Evolutionary conservation across 768 basidiomycete genomes (phyloP).

Genomic region (Leccinum obscurum): DNA sequence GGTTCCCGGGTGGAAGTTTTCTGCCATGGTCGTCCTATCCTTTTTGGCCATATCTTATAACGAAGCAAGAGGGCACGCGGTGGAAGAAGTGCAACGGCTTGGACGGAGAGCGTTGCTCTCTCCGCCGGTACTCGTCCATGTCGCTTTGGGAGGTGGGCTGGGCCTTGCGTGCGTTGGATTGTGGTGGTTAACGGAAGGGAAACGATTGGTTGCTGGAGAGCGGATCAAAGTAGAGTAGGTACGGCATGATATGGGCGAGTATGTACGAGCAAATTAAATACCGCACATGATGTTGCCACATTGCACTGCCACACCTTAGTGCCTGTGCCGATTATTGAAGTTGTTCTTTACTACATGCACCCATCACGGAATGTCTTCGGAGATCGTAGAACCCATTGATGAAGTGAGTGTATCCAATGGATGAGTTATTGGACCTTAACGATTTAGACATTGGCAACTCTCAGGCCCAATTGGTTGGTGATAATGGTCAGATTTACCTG

Average conservation of each 20-base stretch:
- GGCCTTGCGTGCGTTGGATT: conserved; percentile 26
- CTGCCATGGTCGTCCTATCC: conserved; percentile 23
- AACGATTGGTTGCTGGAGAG: conserved; percentile 18
- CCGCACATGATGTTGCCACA: neutral
- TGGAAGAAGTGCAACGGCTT: conserved; percentile 13
- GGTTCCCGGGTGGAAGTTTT: conserved; percentile 31
- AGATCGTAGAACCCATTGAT: conserved; percentile 32
- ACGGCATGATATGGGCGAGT: neutral
- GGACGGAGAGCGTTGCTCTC: conserved; percentile 25
- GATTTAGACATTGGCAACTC: conserved; percentile 14
- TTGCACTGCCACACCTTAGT: conserved; percentile 16
- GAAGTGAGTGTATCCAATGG: conserved; percentile 27
- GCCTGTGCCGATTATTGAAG: no score
- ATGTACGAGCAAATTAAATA: neutral
- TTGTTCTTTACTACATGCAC: neutral
- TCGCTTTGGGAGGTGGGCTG: conserved; percentile 27
- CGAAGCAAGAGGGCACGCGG: conserved; percentile 16
- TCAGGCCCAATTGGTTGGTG: conserved; percentile 67
- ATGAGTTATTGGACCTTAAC: neutral
- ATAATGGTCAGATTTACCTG: conserved; percentile 79
- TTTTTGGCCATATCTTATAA: conserved; percentile 22
- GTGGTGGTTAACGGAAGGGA: conserved; percentile 34
- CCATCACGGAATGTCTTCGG: conserved; percentile 25
- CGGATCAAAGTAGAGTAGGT: conserved; percentile 25
- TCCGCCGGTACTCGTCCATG: conserved; percentile 21